Percentiles rank a stretch among this genome's conserved stretches.
Evolutionary conservation across 306 rosid species (phyloP).

Genomic region (Begonia fuchsioides): DNA sequence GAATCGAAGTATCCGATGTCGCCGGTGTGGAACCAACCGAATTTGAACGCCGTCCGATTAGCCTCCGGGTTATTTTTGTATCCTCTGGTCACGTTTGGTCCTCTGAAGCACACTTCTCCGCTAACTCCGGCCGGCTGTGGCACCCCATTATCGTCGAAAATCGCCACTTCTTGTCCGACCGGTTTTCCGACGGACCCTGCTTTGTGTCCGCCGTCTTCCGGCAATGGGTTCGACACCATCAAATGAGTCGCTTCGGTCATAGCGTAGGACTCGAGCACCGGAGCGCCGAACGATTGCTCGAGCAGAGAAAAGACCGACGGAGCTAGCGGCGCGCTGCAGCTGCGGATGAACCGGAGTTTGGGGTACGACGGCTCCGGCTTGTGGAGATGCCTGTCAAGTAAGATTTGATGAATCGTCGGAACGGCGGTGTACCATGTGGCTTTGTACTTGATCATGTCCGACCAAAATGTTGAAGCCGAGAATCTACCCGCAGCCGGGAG

Average conservation of each 20-base stretch:
- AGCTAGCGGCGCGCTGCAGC: conserved; percentile 86
- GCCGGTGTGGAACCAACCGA: conserved; percentile 88
- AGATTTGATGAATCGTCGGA: conserved; percentile 90
- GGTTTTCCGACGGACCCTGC: conserved; percentile 85
- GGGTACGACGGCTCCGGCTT: conserved; percentile 56
- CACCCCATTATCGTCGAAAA: conserved; percentile 41
- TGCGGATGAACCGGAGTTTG: conserved; percentile 66
- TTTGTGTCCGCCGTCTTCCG: conserved; percentile 59
- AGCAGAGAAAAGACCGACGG: conserved; percentile 47
- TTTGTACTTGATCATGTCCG: conserved; percentile 43
- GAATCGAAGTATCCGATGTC: conserved; percentile 68
- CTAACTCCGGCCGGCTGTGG: conserved; percentile 7
- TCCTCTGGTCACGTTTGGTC: conserved; percentile 69
- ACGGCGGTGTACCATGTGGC: conserved; percentile 96
- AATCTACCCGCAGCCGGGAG: conserved; percentile 66
- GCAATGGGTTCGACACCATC: conserved; percentile 72
- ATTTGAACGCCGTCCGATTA: conserved; percentile 41
- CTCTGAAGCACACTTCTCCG: conserved; percentile 78
- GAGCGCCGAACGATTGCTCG: conserved; percentile 60
- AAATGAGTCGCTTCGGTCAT: conserved; percentile 90
- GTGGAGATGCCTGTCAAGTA: conserved; percentile 56
- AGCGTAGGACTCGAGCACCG: conserved; percentile 87
- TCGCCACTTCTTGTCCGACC: conserved; percentile 66
- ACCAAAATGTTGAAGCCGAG: conserved; percentile 78
- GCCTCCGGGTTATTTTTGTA: conserved; percentile 66